Conservation (phyloP, 1,139 yeast genomes). For the Pichia terricola region DNA sequence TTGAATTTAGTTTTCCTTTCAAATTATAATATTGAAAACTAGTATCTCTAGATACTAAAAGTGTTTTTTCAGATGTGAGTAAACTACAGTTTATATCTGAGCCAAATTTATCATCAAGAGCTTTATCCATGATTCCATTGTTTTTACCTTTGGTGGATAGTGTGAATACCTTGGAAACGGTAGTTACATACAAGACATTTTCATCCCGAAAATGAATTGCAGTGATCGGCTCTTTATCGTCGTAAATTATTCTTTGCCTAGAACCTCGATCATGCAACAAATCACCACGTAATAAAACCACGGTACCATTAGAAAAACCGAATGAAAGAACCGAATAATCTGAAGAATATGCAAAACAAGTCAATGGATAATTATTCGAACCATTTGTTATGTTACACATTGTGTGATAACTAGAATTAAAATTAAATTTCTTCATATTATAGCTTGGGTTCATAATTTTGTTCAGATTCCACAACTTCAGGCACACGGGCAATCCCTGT, state of each 20-base stretch:
- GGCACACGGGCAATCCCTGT: slow-evolving; percentile 56
- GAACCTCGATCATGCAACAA: slow-evolving; percentile 82
- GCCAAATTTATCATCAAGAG: slow-evolving; percentile 57
- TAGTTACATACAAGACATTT: slow-evolving; percentile 44
- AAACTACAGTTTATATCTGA: slow-evolving; percentile 62
- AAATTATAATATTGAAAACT: slow-evolving; percentile 46
- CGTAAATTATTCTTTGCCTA: slow-evolving; percentile 70
- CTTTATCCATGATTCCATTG: slow-evolving; percentile 53
- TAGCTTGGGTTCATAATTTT: slow-evolving; percentile 29
- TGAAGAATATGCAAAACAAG: slow-evolving; percentile 48
- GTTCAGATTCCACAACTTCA: slow-evolving; percentile 67
- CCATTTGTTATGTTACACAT: slow-evolving; percentile 23
- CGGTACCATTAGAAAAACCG: slow-evolving; percentile 85
- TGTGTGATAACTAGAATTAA: slow-evolving; percentile 21
- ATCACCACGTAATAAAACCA: slow-evolving; percentile 79
- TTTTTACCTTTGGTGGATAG: slow-evolving; percentile 76
- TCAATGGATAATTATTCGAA: slow-evolving; percentile 58
- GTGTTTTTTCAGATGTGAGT: slow-evolving; percentile 30
- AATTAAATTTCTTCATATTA: slow-evolving; percentile 16
- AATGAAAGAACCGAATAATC: slow-evolving; percentile 63
- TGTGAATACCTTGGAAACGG: slow-evolving; percentile 62
- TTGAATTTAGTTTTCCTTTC: slow-evolving; percentile 45
- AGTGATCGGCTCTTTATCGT: slow-evolving; percentile 66
- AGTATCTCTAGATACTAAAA: slow-evolving; percentile 44
- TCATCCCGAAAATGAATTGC: slow-evolving; percentile 51